Evolutionary conservation across 108 stramenopile species (phyloP).

Genomic region (Chaetoceros tenuissimus): DNA sequence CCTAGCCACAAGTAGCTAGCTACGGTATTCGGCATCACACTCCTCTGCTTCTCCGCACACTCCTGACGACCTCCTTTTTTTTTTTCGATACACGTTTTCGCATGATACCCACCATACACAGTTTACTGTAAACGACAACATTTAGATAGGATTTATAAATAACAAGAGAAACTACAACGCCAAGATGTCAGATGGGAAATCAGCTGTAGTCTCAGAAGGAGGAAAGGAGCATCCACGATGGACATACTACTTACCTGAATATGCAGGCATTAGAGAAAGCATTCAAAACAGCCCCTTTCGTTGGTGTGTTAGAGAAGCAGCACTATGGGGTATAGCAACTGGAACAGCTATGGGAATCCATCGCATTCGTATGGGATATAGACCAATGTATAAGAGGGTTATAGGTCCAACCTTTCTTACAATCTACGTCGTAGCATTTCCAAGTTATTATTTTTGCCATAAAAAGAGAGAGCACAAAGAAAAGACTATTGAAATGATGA

Average conservation of each 20-base stretch:
- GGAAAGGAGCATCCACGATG: slow-evolving; percentile 35
- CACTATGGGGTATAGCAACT: slow-evolving; percentile 77
- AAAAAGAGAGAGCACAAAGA: slow-evolving; percentile 65
- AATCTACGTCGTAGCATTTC: slow-evolving; percentile 39
- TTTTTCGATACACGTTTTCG: too few relatives aligned
- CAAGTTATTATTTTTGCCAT: slow-evolving; percentile 75
- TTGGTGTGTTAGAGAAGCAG: slow-evolving; percentile 74
- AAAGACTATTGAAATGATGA: slow-evolving; percentile 68
- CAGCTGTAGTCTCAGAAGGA: neutral
- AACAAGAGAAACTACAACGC: too few relatives aligned
- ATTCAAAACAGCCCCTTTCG: slow-evolving; percentile 62
- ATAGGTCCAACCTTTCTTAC: slow-evolving; percentile 47
- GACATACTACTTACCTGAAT: slow-evolving; percentile 64
- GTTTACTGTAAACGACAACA: too few relatives aligned
- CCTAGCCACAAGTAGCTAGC: too few relatives aligned
- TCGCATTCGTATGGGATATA: slow-evolving; percentile 65
- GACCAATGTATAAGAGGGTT: slow-evolving; percentile 30
- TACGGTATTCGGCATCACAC: too few relatives aligned
- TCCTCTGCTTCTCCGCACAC: too few relatives aligned
- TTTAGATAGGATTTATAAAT: too few relatives aligned
- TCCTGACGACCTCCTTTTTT: too few relatives aligned
- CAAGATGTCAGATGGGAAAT: neutral
- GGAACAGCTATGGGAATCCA: slow-evolving; percentile 78
- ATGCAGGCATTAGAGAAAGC: slow-evolving; percentile 62
- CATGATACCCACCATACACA: too few relatives aligned